Percentiles rank a stretch among this genome's conserved stretches.
Conservation (phyloP, 768 basidiomycete species). For the Steccherinum ochraceum region DNA sequence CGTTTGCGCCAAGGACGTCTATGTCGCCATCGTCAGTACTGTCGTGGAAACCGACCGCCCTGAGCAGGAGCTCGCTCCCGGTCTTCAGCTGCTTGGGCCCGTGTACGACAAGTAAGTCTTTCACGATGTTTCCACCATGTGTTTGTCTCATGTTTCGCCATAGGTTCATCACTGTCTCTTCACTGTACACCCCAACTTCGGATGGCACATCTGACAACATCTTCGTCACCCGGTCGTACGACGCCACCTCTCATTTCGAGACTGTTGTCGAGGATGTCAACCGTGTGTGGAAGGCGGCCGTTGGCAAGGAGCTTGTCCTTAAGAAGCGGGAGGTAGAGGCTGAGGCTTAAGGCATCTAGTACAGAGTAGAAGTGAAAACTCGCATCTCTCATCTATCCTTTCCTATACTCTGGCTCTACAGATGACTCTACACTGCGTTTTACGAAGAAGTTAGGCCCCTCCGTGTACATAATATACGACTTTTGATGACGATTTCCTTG, state of each 20-base stretch:
- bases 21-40: slow-evolving; percentile 96
- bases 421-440: not conserved
- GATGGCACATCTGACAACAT: slow-evolving; percentile 81
- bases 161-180: slow-evolving; percentile 87
- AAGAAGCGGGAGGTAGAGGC: slow-evolving; percentile 81
- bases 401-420: not conserved
- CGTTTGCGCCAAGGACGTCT: slow-evolving; percentile 92
- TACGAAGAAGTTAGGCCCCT: not conserved
- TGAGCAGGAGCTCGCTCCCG: slow-evolving; percentile 89
- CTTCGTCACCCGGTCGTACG: slow-evolving; percentile 96
- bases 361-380: not conserved
- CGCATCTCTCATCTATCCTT: not conserved
- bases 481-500: not conserved
- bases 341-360: slow-evolving; percentile 46
- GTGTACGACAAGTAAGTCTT: slow-evolving; percentile 84
- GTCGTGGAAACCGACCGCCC: slow-evolving; percentile 94
- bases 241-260: slow-evolving; percentile 98
- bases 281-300: slow-evolving; percentile 90
- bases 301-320: slow-evolving; percentile 70
- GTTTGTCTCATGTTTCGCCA: too few relatives aligned
- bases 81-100: slow-evolving; percentile 83
- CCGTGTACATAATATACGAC: not conserved
- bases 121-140: not conserved
- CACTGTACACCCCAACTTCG: slow-evolving; percentile 85
- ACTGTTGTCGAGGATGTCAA: slow-evolving; percentile 96